phyloP scores from a whole-genome alignment of 2,329 filamentous ascomycete species.

The Scortechinia acanthostroma region DNA sequence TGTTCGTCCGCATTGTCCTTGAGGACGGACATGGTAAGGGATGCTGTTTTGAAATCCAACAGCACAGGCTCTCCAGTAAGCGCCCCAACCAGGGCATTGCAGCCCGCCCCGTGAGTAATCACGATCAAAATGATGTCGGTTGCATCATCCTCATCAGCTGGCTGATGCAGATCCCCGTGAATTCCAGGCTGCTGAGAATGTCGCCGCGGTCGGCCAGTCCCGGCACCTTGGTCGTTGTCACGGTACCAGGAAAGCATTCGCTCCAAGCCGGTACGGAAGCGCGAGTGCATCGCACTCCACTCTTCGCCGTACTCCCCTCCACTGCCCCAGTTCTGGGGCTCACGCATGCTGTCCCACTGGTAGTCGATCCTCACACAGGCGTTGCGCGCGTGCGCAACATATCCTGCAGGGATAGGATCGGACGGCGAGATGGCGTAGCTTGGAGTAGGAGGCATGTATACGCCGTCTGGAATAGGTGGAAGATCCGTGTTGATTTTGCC shows the following conservation, averaged over 20 bases:
- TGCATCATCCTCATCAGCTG: constrained; percentile 50
- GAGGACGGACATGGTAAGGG: constrained; percentile 78
- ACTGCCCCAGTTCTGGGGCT: constrained; percentile 74
- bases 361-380: constrained; percentile 82
- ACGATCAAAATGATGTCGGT: constrained; percentile 76
- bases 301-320: constrained; percentile 86
- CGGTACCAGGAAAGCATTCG: constrained; percentile 79
- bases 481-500: not conserved
- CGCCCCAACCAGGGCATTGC: constrained; percentile 88
- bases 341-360: constrained; percentile 87
- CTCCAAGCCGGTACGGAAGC: constrained; percentile 75
- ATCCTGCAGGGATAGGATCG: constrained; percentile 78
- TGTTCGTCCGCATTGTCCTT: constrained; percentile 25
- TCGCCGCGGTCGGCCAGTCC: constrained; percentile 20
- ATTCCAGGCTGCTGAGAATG: constrained; percentile 6
- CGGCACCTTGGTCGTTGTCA: constrained; percentile 40
- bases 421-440: constrained; percentile 76
- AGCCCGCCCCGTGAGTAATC: constrained; percentile 90
- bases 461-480: not conserved
- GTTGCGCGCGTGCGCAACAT: constrained; percentile 83
- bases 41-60: constrained; percentile 82
- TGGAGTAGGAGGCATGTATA: constrained; percentile 71
- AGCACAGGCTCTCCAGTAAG: constrained; percentile 86
- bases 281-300: constrained; percentile 89
- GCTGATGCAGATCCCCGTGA: constrained; percentile 12